Evolutionary conservation across 306 rosid species (phyloP).

Genomic region (Quercus robur): DNA sequence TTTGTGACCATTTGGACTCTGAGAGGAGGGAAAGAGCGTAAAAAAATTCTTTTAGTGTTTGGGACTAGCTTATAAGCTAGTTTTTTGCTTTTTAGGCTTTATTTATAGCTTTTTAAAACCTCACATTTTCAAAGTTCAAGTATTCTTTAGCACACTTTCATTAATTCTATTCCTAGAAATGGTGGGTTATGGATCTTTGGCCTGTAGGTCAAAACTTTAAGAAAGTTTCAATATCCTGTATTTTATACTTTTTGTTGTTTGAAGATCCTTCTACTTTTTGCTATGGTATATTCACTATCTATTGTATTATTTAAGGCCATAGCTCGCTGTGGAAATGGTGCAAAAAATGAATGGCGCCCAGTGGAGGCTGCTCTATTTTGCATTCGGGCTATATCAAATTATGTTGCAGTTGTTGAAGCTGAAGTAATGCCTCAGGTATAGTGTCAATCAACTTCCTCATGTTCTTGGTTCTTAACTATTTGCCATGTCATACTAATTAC

Average conservation of each 20-base stretch:
- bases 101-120: too few relatives aligned
- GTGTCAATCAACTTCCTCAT: slow-evolving; percentile 18
- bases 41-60: background rate
- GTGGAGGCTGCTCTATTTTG: slow-evolving; percentile 98
- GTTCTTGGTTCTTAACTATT: background rate
- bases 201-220: background rate
- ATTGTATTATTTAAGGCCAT: slow-evolving; percentile 57
- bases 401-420: slow-evolving; percentile 82
- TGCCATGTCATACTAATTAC: background rate
- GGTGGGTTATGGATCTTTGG: background rate
- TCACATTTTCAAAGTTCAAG: too few relatives aligned
- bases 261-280: background rate
- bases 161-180: background rate
- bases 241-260: slow-evolving; percentile 17
- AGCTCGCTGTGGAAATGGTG: slow-evolving; percentile 64
- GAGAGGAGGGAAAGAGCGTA: background rate
- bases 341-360: slow-evolving; percentile 79
- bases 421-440: slow-evolving; percentile 97
- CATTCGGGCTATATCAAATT: slow-evolving; percentile 83
- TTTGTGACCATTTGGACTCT: background rate
- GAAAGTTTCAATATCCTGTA: background rate
- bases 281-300: background rate
- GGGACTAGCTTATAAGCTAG: too few relatives aligned
- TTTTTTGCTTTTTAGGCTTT: too few relatives aligned
- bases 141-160: too few relatives aligned